phyloP scores from a whole-genome alignment of 1,284 basidiomycete genomes.

The Austroboletus rostrupii region DNA sequence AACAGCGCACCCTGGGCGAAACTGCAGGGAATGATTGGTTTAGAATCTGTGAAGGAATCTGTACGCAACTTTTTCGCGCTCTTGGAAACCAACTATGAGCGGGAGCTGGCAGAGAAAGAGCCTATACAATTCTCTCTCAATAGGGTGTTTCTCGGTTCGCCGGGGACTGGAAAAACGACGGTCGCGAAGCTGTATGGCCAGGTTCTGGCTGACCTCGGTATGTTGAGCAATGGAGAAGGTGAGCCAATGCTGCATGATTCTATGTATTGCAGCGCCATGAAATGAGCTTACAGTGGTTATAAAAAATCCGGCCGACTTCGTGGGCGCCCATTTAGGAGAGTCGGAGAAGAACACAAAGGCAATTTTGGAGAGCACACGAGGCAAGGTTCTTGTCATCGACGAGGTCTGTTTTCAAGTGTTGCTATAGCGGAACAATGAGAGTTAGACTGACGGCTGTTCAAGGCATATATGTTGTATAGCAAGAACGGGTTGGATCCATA shows the following conservation, averaged over 20 bases:
- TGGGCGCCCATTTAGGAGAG: conserved; percentile 51
- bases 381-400: conserved; percentile 68
- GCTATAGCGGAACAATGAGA: background rate
- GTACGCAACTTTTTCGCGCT: conserved; percentile 45
- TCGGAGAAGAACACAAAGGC: conserved; percentile 62
- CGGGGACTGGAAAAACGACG: conserved; percentile 67
- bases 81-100: conserved; percentile 51
- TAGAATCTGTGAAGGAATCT: conserved; percentile 53
- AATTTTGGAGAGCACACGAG: conserved; percentile 52
- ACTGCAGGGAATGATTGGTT: conserved; percentile 51
- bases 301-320: conserved; percentile 66
- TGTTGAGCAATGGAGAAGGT: conserved; percentile 36
- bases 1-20: conserved; percentile 48
- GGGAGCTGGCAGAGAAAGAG: conserved; percentile 53
- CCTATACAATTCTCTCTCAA: conserved; percentile 55
- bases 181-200: conserved; percentile 62
- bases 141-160: conserved; percentile 58
- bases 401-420: conserved; percentile 40
- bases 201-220: conserved; percentile 53
- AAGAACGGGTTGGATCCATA: conserved; percentile 43
- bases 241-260: conserved; percentile 2
- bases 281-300: conserved; percentile 43
- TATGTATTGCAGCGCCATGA: background rate
- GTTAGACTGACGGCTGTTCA: background rate
- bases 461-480: conserved; percentile 67